Base-by-base conservation (phyloP, 495 filamentous ascomycete genomes). In the Parathielavia hyrcaniae region DNA sequence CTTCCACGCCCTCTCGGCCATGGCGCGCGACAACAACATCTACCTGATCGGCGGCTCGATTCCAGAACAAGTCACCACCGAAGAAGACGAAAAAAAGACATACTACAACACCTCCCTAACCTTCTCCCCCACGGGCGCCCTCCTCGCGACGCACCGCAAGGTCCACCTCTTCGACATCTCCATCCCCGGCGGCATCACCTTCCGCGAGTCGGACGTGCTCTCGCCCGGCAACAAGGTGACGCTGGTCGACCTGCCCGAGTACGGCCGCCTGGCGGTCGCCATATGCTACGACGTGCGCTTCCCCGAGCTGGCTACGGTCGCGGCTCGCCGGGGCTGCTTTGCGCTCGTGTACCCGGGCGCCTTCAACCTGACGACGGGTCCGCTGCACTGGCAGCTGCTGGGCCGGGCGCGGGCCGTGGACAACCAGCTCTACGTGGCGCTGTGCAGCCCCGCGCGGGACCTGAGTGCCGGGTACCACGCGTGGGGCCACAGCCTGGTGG, bases 201-300 rank as follows among this genome's bases (percentile, higher is more conserved):
- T 99, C 77, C 82, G 81, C 58, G 93, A 99, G 72, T 88, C 83
- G 52, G 90, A 96, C 48, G 89, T 96, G 9, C 79, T 99, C 19
- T 85, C 79, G 1, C 87, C 93, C 0, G 93, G 93, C 0, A 83
- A 89, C 71, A 82, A 86, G 61, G 63, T 95, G 43, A 95, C 92
- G 0, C 68, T 97, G 0, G 74, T 97, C 20, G 86, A 95, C 50
- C 73, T 95, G 6, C 87, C 89, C 4, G 89, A 87, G 53, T 96
- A 93, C 66, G 93, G 93, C 40, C 83, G 80, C 58, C 79, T 98
- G 49, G 90, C 82, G 0, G 72, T 98, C 1, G 91, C 86, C 14
- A 97, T 98, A 66, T 98, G 93, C 79, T 98, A 98, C 73, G 93
- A 98, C 69, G 81, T 97, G 46, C 89, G 93, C 9, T 98, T 98